Evolutionary conservation across 129 eudicot genomes (phyloP).

Genomic region (Centrapalus pauciflorus): DNA sequence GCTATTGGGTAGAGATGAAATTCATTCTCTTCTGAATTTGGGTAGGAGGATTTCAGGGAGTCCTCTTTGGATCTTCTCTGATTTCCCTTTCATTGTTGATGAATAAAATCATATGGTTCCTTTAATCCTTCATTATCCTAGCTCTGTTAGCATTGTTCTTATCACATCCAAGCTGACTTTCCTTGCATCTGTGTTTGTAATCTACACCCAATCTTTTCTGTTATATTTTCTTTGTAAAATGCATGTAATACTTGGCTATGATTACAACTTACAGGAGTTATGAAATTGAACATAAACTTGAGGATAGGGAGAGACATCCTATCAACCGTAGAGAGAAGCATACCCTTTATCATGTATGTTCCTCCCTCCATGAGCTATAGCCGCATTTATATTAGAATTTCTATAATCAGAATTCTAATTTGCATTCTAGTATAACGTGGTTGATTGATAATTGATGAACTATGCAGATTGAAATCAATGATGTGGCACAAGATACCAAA

Average conservation of each 20-base stretch:
- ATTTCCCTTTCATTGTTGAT: no score
- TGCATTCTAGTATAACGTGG: neutral
- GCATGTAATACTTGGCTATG: constrained; percentile 3
- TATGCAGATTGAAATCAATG: constrained; percentile 65
- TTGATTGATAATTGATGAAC: constrained; percentile 8
- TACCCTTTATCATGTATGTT: constrained; percentile 52
- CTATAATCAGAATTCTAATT: neutral
- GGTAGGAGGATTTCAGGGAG: no score
- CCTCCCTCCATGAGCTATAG: neutral
- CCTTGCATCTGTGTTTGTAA: neutral
- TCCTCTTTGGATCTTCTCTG: no score
- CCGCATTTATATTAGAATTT: neutral
- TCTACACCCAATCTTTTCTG: neutral
- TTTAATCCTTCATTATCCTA: no score
- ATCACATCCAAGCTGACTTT: neutral
- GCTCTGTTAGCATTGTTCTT: no score
- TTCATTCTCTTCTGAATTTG: no score
- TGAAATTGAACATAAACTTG: constrained; percentile 69
- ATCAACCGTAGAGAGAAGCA: constrained; percentile 69
- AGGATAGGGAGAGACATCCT: constrained; percentile 87
- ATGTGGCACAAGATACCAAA: constrained; percentile 62
- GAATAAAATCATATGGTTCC: no score
- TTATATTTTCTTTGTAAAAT: neutral
- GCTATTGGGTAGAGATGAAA: no score
- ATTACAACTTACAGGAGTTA: constrained; percentile 56